Base-by-base conservation (phyloP, 2,329 filamentous ascomycete genomes). In the Emergomyces africanus region DNA sequence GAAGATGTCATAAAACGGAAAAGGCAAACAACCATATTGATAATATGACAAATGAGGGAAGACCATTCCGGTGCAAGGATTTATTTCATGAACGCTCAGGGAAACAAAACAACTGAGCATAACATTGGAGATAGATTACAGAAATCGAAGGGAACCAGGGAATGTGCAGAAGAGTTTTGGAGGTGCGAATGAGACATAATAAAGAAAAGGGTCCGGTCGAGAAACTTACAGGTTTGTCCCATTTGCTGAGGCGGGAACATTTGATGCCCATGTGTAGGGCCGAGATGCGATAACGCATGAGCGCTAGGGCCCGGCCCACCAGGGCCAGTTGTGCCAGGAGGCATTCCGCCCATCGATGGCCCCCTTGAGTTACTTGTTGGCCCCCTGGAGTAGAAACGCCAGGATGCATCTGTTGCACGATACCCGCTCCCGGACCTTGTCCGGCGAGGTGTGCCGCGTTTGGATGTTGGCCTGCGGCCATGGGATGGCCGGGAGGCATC, bases 281-380 rank as follows among this genome's bases (percentile, higher is more conserved):
- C 80, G 63, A 85, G 71, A 68, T 85, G 83, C 54, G 79, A 81
- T 62, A 85, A 72, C 33, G 83, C 82, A 73, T 85, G 83, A 54
- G 79, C 77, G 68, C 79, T 83, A 30, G 79, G 80, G 59, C 76
- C 75, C 33, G 74, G 73, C 30, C 74, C 74, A n/a, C 73, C 75
- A 61, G 76, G 75, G 39, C 77, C 77, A 62, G 77, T 76, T 37
- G 77, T 80, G 61, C 78, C 78, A 60, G 80, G 81, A 64, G 82
- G 81, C 82, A 86, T 84, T 56, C 79, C 81, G 41, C 67, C 76
- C 77, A 85, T 83, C 81, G 85, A 84, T 28, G 81, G 81, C 79
- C 80, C 54, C 80, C 77, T 68, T 85, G 83, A 63, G 75, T 82
- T 59, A 82, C 82, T 63, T 83, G 81, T 55, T 82, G 81, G 28